Evolutionary conservation across 2,329 filamentous ascomycete genomes (phyloP).

Genomic region (Pseudocercospora cruenta): DNA sequence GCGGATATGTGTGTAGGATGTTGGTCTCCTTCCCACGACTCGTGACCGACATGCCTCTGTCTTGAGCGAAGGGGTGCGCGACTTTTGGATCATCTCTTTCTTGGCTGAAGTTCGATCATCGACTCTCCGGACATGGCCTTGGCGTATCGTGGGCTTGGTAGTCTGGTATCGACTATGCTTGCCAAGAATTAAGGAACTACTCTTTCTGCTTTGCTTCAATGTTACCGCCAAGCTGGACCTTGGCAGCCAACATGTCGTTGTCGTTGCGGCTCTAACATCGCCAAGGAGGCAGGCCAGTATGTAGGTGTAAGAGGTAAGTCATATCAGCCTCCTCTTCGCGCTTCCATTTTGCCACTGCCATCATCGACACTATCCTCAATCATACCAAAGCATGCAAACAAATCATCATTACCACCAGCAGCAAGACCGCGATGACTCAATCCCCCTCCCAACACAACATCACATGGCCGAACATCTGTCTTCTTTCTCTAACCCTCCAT

Average conservation of each 20-base stretch:
- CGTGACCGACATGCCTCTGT: no score
- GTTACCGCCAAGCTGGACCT: background rate
- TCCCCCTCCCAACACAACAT: background rate
- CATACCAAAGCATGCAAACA: background rate
- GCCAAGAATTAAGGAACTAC: no score
- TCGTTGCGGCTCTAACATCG: background rate
- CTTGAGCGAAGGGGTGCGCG: no score
- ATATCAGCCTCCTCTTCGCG: background rate
- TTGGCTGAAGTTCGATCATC: background rate
- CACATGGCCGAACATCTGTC: conserved; percentile 1
- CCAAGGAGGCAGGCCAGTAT: background rate
- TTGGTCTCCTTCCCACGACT: background rate
- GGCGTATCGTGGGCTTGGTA: background rate
- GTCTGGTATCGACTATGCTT: no score
- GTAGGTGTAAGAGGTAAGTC: background rate
- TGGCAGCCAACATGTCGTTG: no score
- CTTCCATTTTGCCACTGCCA: background rate
- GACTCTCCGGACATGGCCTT: background rate
- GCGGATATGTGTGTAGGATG: background rate
- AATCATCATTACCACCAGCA: no score
- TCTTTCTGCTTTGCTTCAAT: background rate
- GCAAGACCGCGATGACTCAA: conserved; percentile 7
- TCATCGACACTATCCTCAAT: background rate
- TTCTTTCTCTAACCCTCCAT: background rate
- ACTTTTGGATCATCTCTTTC: no score